phyloP scores from a whole-genome alignment of 371 early-diverging fungal genomes.

The Rhizopus microsporus region DNA sequence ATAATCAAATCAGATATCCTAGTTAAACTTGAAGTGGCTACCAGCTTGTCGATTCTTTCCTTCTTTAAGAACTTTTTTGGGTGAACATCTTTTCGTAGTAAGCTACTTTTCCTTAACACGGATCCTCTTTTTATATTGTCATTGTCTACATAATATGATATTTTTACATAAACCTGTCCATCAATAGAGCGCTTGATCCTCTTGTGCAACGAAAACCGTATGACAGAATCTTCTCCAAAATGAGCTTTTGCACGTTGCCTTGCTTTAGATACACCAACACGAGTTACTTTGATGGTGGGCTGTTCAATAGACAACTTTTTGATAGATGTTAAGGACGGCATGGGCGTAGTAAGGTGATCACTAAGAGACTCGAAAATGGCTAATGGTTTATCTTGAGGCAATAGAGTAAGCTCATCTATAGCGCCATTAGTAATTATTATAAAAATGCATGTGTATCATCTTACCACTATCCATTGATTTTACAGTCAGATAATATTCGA shows the following conservation, averaged over 20 bases:
- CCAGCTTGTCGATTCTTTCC: slow-evolving; percentile 45
- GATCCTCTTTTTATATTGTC: slow-evolving; percentile 25
- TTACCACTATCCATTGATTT: slow-evolving; percentile 64
- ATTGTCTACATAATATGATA: slow-evolving; percentile 38
- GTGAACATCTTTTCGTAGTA: slow-evolving; percentile 17
- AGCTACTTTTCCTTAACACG: slow-evolving; percentile 20
- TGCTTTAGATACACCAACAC: slow-evolving; percentile 37
- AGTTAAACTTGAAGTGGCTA: slow-evolving; percentile 34
- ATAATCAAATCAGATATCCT: slow-evolving; percentile 34
- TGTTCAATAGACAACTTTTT: slow-evolving; percentile 39
- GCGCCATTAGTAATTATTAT: slow-evolving; percentile 6
- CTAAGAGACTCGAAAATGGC: slow-evolving; percentile 62
- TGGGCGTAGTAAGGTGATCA: slow-evolving; percentile 61
- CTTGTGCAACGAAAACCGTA: slow-evolving; percentile 57
- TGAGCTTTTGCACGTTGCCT: slow-evolving; percentile 37
- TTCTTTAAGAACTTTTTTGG: slow-evolving; percentile 8
- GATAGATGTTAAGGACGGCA: slow-evolving; percentile 52
- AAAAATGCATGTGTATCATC: background rate
- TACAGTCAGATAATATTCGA: slow-evolving; percentile 64
- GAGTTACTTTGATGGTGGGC: slow-evolving; percentile 34
- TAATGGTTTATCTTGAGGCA: slow-evolving; percentile 60
- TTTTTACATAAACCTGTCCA: slow-evolving; percentile 46
- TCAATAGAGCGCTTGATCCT: slow-evolving; percentile 50
- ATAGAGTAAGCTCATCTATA: slow-evolving; percentile 59
- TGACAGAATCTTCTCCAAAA: slow-evolving; percentile 46